Base-by-base conservation (phyloP, 2,329 filamentous ascomycete genomes). In the Gnomoniopsis sp. region DNA sequence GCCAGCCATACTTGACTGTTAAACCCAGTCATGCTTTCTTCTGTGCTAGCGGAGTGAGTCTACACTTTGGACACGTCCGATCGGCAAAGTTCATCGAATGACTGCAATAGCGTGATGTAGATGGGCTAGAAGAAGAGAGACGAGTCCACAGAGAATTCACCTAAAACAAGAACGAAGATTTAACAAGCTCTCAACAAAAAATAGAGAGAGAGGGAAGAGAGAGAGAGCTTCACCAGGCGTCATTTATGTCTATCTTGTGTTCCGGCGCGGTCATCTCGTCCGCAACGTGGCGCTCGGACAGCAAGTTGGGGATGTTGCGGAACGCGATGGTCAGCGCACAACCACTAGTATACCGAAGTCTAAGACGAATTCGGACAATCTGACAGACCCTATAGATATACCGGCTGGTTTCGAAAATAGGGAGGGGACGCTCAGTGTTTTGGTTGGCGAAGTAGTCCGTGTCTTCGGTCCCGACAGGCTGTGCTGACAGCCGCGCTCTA, bases 241-340 rank as follows among this genome's bases (percentile, higher is more conserved):
- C 26, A 11, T 26, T 7, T 30, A 17, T 15, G 21, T 11, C 22
- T n/a, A n/a, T 14, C 6, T 12, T n/a, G 8, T 15, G 30, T 38
- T n/a, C 36, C 12, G 33, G 49, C 33, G n/a, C 38, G 10, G 30
- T 41, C 36, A 41, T 11, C 36, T n/a, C 36, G 17, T 12, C 4
- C 26, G 48, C 48, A 36, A 23, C 26, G 36, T 50, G 33, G 30
- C 23, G 33, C 22, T 60, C 58, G 58, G 58, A 57, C 58, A 57
- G 44, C 36, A 30, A 53, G 54, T 60, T 57, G 58, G 58, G 58
- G 58, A 57, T 41, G 58, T 57, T 57, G 58, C 53, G 58, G 46
- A 22, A 26, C 43, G 43, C 21, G 10, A 15, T 3, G 41, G 19
- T 15, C 36, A 15, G 36, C 12, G 36, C 36, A 41, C 36, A 41